Evolutionary conservation across 805 yeast genomes (phyloP).

Genomic region (Zygosaccharomyces kombuchaensis): DNA sequence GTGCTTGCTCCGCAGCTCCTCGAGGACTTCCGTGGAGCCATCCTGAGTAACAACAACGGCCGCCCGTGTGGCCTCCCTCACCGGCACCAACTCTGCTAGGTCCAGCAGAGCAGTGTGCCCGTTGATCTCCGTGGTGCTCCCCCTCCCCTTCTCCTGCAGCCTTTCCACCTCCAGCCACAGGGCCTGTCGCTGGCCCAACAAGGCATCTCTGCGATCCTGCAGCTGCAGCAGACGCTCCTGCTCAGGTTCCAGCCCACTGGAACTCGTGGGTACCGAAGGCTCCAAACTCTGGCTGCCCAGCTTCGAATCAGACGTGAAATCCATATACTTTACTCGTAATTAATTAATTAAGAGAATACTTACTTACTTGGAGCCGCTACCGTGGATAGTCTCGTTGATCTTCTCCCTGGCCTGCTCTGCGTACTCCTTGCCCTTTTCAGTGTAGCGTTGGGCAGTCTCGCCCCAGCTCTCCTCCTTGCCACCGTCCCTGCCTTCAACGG

Average conservation of each 20-base stretch:
- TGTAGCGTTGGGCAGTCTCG: slow-evolving; percentile 56
- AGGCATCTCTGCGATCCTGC: slow-evolving; percentile 20
- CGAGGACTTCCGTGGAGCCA: slow-evolving; percentile 18
- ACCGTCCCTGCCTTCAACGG: slow-evolving; percentile 54
- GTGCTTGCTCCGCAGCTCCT: slow-evolving; percentile 22
- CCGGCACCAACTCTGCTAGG: slow-evolving; percentile 6
- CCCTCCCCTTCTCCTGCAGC: slow-evolving; percentile 3
- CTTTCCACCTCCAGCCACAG: slow-evolving; percentile 19
- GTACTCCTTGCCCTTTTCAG: slow-evolving; percentile 49
- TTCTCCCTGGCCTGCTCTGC: slow-evolving; percentile 6
- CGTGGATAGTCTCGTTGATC: slow-evolving; percentile 1
- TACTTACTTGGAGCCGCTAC: neutral
- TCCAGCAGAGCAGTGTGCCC: slow-evolving; percentile 5
- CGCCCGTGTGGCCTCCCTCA: neutral
- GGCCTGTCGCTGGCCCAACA: slow-evolving; percentile 18
- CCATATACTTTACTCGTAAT: slow-evolving; percentile 14
- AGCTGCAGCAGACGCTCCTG: slow-evolving; percentile 16
- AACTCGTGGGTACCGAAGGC: slow-evolving; percentile 2
- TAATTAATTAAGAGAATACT: neutral
- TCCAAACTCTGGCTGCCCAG: slow-evolving; percentile 2
- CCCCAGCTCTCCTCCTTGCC: slow-evolving; percentile 43
- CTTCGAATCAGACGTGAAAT: slow-evolving; percentile 26
- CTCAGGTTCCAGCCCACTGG: slow-evolving; percentile 11
- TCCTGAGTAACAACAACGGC: slow-evolving; percentile 9
- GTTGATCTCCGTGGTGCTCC: neutral